Evolutionary conservation across 345 rosid genomes (phyloP).

Genomic region (Cardamine occulta): DNA sequence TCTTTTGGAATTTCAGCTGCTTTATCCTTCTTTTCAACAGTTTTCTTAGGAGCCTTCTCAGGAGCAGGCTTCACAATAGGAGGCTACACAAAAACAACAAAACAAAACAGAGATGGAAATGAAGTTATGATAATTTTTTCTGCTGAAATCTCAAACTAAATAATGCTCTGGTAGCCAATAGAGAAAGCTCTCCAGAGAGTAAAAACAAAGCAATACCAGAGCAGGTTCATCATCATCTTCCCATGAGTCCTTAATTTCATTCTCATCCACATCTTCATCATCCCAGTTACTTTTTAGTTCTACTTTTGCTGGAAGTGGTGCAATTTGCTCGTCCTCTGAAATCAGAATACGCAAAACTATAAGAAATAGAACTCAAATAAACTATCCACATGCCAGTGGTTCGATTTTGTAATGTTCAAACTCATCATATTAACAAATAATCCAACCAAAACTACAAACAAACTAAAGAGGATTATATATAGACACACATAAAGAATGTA

Average conservation of each 20-base stretch:
- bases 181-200: not conserved
- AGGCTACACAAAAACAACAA: constrained; percentile 38
- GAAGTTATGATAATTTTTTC: not conserved
- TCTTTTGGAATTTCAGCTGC: constrained; percentile 37
- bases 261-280: constrained; percentile 89
- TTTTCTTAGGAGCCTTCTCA: constrained; percentile 54
- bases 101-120: not conserved
- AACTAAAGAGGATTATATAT: not conserved
- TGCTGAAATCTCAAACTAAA: not conserved
- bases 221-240: constrained; percentile 93
- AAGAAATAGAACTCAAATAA: constrained; percentile 18
- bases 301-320: constrained; percentile 58
- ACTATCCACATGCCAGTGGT: not conserved
- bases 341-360: constrained; percentile 1
- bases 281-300: constrained; percentile 74
- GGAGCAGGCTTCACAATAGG: constrained; percentile 53
- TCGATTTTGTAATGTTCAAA: not conserved
- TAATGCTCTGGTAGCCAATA: not conserved
- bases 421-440: not conserved
- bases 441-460: not conserved
- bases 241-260: constrained; percentile 95
- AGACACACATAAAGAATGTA: not conserved
- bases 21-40: constrained; percentile 63
- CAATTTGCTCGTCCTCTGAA: constrained; percentile 72
- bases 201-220: constrained; percentile 50